Evolutionary conservation across 2,329 filamentous ascomycete genomes (phyloP), one percentile per base, ranked within the genome.

Genomic region (Grosmannia serpens): DNA sequence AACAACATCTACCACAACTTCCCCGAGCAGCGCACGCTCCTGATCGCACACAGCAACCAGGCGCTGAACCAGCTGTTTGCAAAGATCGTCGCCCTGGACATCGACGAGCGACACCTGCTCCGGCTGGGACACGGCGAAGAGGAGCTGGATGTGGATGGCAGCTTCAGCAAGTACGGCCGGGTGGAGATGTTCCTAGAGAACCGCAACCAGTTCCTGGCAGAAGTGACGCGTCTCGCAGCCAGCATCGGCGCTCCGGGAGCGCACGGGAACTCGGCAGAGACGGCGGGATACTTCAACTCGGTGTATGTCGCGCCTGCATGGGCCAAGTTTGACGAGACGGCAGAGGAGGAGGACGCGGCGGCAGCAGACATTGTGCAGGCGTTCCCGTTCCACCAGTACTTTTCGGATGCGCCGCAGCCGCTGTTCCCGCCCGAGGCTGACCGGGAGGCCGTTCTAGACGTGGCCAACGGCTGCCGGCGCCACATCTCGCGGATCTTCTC

Each of bases 1-100:
- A 96, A 89, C 75, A 96, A 97, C 70, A 88, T 99, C 65, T 99
- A 99, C 69, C 92, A 97, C 76, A 96, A 97, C 73, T 99, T 96
- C 69, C 91, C 94, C 9, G 79, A 86, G 63, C 91, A 99, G 71
- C 87, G 90, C 65, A 99, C 94, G 0, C 76, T 99, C 22, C 82
- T 99, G 47, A 84, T 99, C 63, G 94, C 94, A 5, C 94, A 99
- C 71, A 97, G 92, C 72, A 99, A 99, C 68, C 95, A 99, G 71
- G 95, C 94, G 2, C 77, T 99, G 11, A 99, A 99, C 67, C 94
- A 99, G 70, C 79, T 99, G 1, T 99, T 99, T 74, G 89, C 95
- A 66, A 99, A 99, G 75, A 99, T 99, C 62, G 87, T 92, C n/a
- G 88, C 88, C 6, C 78, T 99, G 31, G 91, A 97, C 66, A 97